Percentiles rank a stretch among this genome's conserved stretches.
phyloP scores from a whole-genome alignment of 179 eudicot genomes.

The Heliamphora pulchella region DNA sequence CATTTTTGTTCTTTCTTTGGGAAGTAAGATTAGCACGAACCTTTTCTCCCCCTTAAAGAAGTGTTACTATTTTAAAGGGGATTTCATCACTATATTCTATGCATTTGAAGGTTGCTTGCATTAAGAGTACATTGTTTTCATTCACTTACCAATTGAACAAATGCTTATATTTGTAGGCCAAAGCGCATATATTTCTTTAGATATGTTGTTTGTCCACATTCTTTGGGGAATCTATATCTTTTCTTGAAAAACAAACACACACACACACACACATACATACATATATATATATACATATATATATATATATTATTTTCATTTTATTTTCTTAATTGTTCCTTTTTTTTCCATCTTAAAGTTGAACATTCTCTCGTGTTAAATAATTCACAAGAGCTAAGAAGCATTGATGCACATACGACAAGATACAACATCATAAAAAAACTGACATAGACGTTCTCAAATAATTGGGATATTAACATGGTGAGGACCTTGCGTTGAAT shows the following conservation, averaged over 20 bases:
- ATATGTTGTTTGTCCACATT: no score
- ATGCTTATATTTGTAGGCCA: neutral
- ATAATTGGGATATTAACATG: no score
- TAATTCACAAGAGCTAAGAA: neutral
- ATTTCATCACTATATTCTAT: neutral
- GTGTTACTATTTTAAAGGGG: no score
- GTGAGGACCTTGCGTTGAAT: no score
- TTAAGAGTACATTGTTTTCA: neutral
- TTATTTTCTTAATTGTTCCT: neutral
- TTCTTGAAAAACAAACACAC: no score
- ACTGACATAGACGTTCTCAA: no score
- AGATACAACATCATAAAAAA: no score
- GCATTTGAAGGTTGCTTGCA: neutral
- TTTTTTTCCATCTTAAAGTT: neutral
- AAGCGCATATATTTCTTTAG: no score
- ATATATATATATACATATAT: no score
- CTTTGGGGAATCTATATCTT: neutral
- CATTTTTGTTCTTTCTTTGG: neutral
- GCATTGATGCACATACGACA: neutral
- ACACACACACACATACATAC: no score
- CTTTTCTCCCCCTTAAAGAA: no score
- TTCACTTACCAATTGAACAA: neutral
- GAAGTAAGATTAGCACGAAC: neutral
- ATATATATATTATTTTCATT: no score
- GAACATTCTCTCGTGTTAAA: neutral